A percentile compares a stretch with the other conserved stretches of the same genome.
Conservation (phyloP, 1,284 basidiomycete species). For the Malassezia sympodialis region DNA sequence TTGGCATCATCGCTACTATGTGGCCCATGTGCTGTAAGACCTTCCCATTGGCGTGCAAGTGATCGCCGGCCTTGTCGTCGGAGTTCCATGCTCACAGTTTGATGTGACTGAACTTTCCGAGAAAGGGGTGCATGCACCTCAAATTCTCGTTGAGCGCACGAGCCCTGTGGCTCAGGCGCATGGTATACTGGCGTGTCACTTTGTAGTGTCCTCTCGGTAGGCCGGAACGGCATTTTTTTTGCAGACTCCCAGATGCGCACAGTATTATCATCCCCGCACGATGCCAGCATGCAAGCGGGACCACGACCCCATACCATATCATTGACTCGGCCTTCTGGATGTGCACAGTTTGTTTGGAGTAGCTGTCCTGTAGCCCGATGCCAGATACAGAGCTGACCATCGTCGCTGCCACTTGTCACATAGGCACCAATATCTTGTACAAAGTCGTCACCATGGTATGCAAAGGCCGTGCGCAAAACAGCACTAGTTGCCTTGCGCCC, state of each 20-base stretch:
- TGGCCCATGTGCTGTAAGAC: background rate
- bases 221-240: background rate
- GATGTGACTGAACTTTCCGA: background rate
- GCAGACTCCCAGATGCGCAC: conserved; percentile 35
- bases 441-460: conserved; percentile 78
- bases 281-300: conserved; percentile 74
- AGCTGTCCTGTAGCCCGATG: conserved; percentile 72
- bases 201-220: background rate
- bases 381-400: conserved; percentile 77
- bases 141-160: background rate
- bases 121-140: background rate
- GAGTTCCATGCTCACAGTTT: background rate
- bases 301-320: conserved; percentile 88
- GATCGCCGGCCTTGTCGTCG: background rate
- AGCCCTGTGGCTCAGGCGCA: background rate
- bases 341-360: conserved; percentile 72
- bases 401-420: conserved; percentile 82
- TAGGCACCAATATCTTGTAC: conserved; percentile 2
- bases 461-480: conserved; percentile 85
- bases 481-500: conserved; percentile 50
- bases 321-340: conserved; percentile 78
- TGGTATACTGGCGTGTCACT: background rate
- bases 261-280: conserved; percentile 44
- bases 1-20: background rate
- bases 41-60: background rate